Conservation (phyloP, 176 grass and related monocot species). For the Oryza coarctata region DNA sequence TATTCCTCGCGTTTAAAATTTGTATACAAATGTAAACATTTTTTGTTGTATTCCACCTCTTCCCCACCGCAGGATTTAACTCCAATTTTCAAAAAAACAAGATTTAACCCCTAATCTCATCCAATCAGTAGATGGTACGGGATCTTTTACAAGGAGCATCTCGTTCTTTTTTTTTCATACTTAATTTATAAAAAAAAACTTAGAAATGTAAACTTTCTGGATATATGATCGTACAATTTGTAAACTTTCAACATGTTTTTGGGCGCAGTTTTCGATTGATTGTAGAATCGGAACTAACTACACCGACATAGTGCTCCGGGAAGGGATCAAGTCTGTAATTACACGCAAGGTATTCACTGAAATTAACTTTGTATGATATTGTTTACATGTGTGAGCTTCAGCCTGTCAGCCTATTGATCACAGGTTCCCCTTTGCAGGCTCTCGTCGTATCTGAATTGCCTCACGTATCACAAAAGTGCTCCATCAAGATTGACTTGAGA, state of each 20-base stretch:
- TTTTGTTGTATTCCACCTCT: no score
- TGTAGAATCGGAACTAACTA: conserved; percentile 79
- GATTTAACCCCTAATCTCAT: no score
- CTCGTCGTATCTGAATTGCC: conserved; percentile 56
- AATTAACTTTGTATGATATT: no score
- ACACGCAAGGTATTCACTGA: conserved; percentile 55
- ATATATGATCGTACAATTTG: neutral
- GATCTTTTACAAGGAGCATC: no score
- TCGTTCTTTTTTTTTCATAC: no score
- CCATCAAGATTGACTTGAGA: conserved; percentile 46
- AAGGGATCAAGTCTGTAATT: conserved; percentile 32
- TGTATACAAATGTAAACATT: no score
- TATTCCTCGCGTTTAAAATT: no score
- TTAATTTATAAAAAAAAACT: no score
- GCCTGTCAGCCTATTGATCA: neutral
- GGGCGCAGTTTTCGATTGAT: conserved; percentile 66
- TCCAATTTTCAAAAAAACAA: no score
- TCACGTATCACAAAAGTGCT: conserved; percentile 70
- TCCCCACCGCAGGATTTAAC: no score
- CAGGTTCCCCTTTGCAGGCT: conserved; percentile 38
- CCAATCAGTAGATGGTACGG: no score
- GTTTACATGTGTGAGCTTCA: conserved; percentile 12
- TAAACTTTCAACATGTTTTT: neutral
- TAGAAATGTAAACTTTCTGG: no score
- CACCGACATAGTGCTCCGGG: conserved; percentile 53